A percentile compares a stretch with the other conserved stretches of the same genome.
These are phyloP conservation scores for Debaryomyces nepalensis DNA, from an alignment of 1,139 yeast genomes.

Conservation along the genomic window DNA sequence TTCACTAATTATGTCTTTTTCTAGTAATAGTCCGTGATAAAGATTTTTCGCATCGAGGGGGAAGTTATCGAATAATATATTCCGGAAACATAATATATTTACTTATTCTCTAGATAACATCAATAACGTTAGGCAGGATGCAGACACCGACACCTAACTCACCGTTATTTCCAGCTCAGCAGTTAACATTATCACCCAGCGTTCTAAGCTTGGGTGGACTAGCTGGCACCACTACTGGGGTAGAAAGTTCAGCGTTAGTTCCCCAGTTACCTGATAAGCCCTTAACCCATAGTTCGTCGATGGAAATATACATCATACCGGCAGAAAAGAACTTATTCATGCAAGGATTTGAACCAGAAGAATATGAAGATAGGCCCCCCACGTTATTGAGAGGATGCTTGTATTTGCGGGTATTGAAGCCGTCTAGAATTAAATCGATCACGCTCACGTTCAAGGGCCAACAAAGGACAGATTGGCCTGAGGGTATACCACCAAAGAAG, in stretches of 20 bases:
- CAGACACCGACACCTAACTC: conserved; percentile 27
- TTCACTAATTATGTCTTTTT: background rate
- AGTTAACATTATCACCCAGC: conserved; percentile 24
- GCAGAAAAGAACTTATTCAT: conserved; percentile 82
- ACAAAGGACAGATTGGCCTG: conserved; percentile 96
- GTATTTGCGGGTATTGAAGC: conserved; percentile 70
- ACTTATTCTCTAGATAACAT: background rate
- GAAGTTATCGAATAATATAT: background rate
- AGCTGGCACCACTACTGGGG: conserved; percentile 11
- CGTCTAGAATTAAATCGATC: conserved; percentile 75
- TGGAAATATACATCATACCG: conserved; percentile 59
- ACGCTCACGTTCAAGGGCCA: conserved; percentile 68
- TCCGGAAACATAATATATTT: conserved; percentile 1
- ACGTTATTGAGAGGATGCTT: conserved; percentile 84
- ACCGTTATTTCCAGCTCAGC: conserved; percentile 41
- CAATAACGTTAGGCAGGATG: conserved; percentile 10
- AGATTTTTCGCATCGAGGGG: conserved; percentile 4
- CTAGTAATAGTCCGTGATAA: conserved; percentile 1
- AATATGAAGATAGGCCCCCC: conserved; percentile 74
- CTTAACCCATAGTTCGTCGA: conserved; percentile 48
- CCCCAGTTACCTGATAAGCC: conserved; percentile 59
- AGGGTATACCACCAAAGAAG: conserved; percentile 93
- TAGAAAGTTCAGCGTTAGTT: conserved; percentile 19
- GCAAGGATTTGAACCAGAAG: conserved; percentile 77
- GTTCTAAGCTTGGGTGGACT: conserved; percentile 7